Evolutionary conservation across 371 early-diverging fungal species (phyloP).

Genomic region (Nematocida sp.): DNA sequence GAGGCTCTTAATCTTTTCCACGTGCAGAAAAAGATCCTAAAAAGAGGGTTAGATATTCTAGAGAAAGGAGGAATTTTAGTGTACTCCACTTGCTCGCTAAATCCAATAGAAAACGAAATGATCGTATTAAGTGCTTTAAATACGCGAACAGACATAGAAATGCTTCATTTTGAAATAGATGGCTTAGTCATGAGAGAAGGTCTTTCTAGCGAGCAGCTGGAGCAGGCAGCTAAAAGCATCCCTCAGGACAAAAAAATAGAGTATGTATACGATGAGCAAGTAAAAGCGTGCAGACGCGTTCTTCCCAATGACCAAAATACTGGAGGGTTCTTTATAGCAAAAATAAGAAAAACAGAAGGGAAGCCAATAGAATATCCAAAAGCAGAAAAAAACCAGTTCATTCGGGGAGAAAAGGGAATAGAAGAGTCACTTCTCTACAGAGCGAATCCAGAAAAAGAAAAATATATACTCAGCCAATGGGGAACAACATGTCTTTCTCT

Average conservation of each 20-base stretch:
- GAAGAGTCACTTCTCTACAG: conserved; percentile 42
- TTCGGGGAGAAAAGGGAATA: conserved; percentile 36
- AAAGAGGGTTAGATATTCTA: conserved; percentile 77
- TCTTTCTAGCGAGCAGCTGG: conserved; percentile 56
- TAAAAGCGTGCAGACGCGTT: conserved; percentile 82
- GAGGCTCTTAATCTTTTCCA: conserved; percentile 76
- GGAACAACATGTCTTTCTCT: neutral
- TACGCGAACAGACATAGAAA: conserved; percentile 44
- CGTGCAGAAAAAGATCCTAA: conserved; percentile 78
- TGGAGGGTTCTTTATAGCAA: conserved; percentile 97
- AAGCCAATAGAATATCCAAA: neutral
- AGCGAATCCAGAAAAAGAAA: neutral
- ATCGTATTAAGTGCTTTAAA: conserved; percentile 59
- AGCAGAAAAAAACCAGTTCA: neutral
- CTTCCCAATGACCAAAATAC: conserved; percentile 91
- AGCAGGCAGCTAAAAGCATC: conserved; percentile 16
- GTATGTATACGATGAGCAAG: conserved; percentile 69
- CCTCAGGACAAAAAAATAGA: conserved; percentile 68
- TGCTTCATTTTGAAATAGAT: conserved; percentile 61
- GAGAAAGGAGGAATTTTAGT: conserved; percentile 87
- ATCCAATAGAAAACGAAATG: conserved; percentile 72
- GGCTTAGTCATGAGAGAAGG: conserved; percentile 68
- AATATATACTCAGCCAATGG: conserved; percentile 32
- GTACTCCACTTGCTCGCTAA: conserved; percentile 96
- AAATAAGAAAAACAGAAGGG: conserved; percentile 70